phyloP scores from a whole-genome alignment of 192 early-diverging fungal genomes.

The Backusella luteola region DNA sequence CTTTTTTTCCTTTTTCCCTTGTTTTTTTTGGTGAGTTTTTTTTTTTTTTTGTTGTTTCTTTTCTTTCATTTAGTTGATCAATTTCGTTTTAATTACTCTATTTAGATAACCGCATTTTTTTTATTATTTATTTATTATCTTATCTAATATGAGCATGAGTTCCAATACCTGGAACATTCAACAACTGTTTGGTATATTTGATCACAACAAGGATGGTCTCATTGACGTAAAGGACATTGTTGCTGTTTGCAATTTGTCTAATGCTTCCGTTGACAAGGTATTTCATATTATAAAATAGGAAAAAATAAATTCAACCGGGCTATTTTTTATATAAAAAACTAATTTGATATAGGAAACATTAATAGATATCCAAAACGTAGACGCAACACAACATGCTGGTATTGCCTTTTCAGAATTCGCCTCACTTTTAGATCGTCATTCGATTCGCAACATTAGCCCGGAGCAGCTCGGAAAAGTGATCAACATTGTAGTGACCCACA shows the following conservation, averaged over 20 bases:
- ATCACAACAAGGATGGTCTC: conserved; percentile 50
- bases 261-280: conserved; percentile 35
- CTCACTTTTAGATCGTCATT: conserved; percentile 9
- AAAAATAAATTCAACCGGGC: background rate
- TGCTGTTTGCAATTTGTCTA: conserved; percentile 35
- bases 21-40: background rate
- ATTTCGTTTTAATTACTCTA: background rate
- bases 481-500: conserved; percentile 18
- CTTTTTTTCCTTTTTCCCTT: conserved; percentile 14
- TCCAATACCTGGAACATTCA: conserved; percentile 27
- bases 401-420: conserved; percentile 21
- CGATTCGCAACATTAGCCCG: conserved; percentile 18
- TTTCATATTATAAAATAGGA: background rate
- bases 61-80: conserved; percentile 1
- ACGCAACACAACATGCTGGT: background rate
- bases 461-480: conserved; percentile 21
- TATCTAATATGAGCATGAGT: background rate
- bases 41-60: background rate
- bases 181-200: conserved; percentile 44
- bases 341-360: conserved; percentile 6
- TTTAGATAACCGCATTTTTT: background rate
- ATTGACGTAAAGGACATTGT: conserved; percentile 47
- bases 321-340: background rate
- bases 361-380: conserved; percentile 7
- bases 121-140: background rate